Evolutionary conservation across 768 basidiomycete genomes (phyloP).

Genomic region (Imleria badia): DNA sequence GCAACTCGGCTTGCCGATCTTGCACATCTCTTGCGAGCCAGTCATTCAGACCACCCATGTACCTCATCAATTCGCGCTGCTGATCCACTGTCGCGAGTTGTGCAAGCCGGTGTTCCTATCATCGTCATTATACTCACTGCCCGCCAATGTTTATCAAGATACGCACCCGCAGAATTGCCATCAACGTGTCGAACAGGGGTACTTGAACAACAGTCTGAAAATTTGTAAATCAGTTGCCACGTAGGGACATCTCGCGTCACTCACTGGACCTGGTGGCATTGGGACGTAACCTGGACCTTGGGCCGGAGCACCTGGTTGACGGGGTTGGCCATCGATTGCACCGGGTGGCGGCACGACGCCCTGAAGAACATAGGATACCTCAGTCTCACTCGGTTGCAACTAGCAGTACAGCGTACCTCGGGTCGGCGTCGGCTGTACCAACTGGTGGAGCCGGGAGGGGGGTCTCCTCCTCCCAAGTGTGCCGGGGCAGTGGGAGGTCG

Average conservation of each 20-base stretch:
- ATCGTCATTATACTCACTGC: slow-evolving; percentile 7
- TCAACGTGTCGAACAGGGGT: slow-evolving; percentile 67
- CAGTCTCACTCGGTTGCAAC: neutral
- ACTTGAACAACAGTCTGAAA: slow-evolving; percentile 58
- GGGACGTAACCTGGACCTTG: slow-evolving; percentile 37
- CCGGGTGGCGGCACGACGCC: slow-evolving; percentile 28
- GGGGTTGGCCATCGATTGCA: slow-evolving; percentile 14
- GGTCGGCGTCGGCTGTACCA: slow-evolving; percentile 25
- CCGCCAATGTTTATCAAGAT: neutral
- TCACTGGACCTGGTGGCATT: slow-evolving; percentile 56
- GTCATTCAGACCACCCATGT: slow-evolving; percentile 71
- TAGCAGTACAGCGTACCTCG: slow-evolving; percentile 14
- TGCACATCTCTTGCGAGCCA: slow-evolving; percentile 80
- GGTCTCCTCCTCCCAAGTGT: slow-evolving; percentile 15
- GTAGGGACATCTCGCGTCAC: slow-evolving; percentile 20
- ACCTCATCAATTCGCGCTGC: slow-evolving; percentile 76
- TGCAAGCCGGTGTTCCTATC: slow-evolving; percentile 72
- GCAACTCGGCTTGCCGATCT: slow-evolving; percentile 74
- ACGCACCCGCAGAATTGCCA: slow-evolving; percentile 65
- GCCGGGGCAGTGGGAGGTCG: slow-evolving; percentile 29
- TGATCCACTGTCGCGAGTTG: slow-evolving; percentile 76
- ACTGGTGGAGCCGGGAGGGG: slow-evolving; percentile 13
- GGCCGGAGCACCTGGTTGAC: slow-evolving; percentile 23
- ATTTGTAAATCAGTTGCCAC: slow-evolving; percentile 3
- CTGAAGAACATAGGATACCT: slow-evolving; percentile 11